Percentiles rank a stretch among this genome's conserved stretches.
phyloP scores from a whole-genome alignment of 371 early-diverging fungal genomes.

The Mortierella sp. region DNA sequence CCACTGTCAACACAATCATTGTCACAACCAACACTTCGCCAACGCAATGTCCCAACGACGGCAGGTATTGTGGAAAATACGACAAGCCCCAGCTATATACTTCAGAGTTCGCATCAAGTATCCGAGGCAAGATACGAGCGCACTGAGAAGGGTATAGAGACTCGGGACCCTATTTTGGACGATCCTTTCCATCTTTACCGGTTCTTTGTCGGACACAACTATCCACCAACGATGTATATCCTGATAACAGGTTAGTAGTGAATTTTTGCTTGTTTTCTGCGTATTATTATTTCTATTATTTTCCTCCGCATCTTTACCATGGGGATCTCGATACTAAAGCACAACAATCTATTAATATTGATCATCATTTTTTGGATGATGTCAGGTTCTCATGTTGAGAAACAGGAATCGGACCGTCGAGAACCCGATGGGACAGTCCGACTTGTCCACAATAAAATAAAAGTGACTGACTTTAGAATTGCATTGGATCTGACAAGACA shows the following conservation, averaged over 20 bases:
- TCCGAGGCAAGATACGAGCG: constrained; percentile 4
- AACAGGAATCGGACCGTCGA: constrained; percentile 9
- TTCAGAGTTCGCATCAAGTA: not conserved
- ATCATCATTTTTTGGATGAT: not conserved
- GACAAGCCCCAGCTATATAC: too few species aligned
- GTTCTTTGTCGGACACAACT: constrained; percentile 48
- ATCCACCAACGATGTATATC: constrained; percentile 42
- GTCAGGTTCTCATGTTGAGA: constrained; percentile 33
- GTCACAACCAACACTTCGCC: too few species aligned
- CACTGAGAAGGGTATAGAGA: constrained; percentile 4
- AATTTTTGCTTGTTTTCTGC: not conserved
- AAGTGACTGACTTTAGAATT: constrained; percentile 44
- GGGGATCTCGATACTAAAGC: not conserved
- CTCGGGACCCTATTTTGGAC: constrained; percentile 24
- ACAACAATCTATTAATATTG: not conserved
- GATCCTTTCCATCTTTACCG: constrained; percentile 47
- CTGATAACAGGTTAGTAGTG: constrained; percentile 30
- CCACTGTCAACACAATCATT: too few species aligned
- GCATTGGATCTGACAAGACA: constrained; percentile 30
- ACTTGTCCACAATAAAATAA: constrained; percentile 11
- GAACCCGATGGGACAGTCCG: constrained; percentile 10
- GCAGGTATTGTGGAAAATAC: too few species aligned
- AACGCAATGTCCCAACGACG: too few species aligned
- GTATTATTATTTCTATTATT: not conserved
- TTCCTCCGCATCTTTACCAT: not conserved